Conservation (phyloP, 331 rosid genomes). For the Acacia concinna region DNA sequence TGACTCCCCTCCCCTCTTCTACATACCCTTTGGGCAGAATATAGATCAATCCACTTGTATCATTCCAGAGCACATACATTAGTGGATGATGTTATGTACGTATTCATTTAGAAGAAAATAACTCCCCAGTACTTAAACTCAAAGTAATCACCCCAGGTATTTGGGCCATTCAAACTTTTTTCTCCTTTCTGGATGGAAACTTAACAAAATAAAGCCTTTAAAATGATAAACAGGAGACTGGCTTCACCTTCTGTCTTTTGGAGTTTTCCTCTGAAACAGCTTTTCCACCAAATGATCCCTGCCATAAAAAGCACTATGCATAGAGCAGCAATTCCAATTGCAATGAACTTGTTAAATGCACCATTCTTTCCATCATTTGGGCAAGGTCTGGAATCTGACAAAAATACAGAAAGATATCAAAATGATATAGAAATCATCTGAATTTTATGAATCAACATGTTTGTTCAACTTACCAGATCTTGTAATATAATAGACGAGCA, state of each 20-base stretch:
- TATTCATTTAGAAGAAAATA: background rate
- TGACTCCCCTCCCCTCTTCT: background rate
- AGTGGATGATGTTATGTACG: background rate
- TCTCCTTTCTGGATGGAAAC: background rate
- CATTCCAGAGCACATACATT: background rate
- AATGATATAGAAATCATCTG: background rate
- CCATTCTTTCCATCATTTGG: slow-evolving; percentile 39
- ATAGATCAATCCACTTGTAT: background rate
- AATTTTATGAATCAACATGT: background rate
- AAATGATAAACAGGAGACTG: slow-evolving; percentile 10
- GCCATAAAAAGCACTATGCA: slow-evolving; percentile 38
- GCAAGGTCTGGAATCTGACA: slow-evolving; percentile 54
- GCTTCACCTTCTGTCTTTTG: slow-evolving; percentile 42
- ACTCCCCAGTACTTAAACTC: background rate
- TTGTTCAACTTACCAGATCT: background rate
- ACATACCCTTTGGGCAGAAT: background rate
- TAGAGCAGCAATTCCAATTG: slow-evolving; percentile 44
- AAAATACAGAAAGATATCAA: background rate
- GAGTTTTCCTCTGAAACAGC: slow-evolving; percentile 32
- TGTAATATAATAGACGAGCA: background rate
- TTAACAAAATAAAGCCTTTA: background rate
- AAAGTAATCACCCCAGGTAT: slow-evolving; percentile 1
- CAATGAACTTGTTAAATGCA: slow-evolving; percentile 31
- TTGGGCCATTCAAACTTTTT: slow-evolving; percentile 1
- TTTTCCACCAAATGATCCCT: slow-evolving; percentile 63